Evolutionary conservation across 2,329 filamentous ascomycete genomes (phyloP), one percentile per base, ranked within the genome.

Genomic region (Aspergillus terreus): DNA sequence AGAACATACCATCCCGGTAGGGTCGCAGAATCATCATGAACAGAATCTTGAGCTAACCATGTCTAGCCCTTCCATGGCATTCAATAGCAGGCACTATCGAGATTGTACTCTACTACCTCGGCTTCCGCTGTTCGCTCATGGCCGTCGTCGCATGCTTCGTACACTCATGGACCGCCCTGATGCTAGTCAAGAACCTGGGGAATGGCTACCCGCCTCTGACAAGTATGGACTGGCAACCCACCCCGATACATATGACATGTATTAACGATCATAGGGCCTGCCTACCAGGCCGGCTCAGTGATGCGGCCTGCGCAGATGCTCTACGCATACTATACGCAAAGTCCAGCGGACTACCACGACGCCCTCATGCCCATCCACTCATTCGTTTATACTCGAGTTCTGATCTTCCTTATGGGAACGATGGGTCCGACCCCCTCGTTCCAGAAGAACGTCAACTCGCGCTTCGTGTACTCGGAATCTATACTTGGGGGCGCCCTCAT

Each of bases 171-270:
- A 52, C 50, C 15, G 19, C 21, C 14, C 10, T 52, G 2, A 30
- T 30, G 6, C 35, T 52, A 12, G 50, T 46, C 21, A 49, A 48
- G 10, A 11, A 27, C 12, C 50, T 52, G 9, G 19, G 12, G 7
- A 52, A 48, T n/a, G 50, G 50, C 9, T 52, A 52, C 35, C 45
- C 46, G 3, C 50, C 46, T 17, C 32, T 44, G 10, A 52, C 50
- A 23, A 41, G 50, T 52, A 47, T 10, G 46, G 17, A 25, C 23
- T 35, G 17, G 23, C 12, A 15, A 15, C 6, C 14, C 9, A 17
- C 19, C 19, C 12, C 6, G 17, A 35, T 21, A 6, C 3, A 11
- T 36, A 19, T 27, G 14, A 27, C 1, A 25, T 10, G 5, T 23
- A 17, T 6, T 23, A 32, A 32, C n/a, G 6, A 17, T 11, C 40